Conservation (phyloP, 352 stramenopile species). For the Phytophthora megakarya region DNA sequence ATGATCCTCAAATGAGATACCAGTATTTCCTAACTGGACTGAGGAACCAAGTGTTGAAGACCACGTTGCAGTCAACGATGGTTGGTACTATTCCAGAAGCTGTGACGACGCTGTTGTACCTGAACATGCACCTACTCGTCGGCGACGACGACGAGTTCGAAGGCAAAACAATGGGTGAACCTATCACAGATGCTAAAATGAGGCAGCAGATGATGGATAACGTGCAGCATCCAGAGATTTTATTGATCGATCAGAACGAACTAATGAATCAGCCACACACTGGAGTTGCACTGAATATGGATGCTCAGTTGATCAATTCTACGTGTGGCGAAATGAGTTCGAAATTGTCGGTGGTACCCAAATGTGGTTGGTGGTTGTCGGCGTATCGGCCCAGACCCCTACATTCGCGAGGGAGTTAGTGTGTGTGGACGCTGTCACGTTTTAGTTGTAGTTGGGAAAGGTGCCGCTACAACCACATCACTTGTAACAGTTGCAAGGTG, state of each 20-base stretch:
- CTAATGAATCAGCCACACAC: no score
- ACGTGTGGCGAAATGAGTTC: no score
- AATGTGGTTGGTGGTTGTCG: no score
- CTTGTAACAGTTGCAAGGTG: neutral
- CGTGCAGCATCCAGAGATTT: no score
- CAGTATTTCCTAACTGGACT: slow-evolving; percentile 3
- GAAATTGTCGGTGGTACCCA: no score
- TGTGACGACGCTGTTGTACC: neutral
- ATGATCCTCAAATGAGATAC: neutral
- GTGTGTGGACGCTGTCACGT: no score
- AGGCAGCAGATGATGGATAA: neutral
- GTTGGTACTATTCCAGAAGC: neutral
- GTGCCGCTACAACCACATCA: neutral
- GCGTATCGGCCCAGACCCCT: no score
- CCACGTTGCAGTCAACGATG: neutral
- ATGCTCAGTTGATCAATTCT: no score
- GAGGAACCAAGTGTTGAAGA: neutral
- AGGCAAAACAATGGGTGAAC: neutral
- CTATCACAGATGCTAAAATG: neutral
- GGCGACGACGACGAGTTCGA: neutral
- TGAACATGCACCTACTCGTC: neutral
- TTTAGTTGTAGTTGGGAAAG: no score
- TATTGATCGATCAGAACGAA: no score
- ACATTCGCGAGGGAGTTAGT: no score
- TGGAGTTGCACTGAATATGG: no score